Evolutionary conservation across 345 rosid species (phyloP).

Genomic region (Citrus trifoliata): DNA sequence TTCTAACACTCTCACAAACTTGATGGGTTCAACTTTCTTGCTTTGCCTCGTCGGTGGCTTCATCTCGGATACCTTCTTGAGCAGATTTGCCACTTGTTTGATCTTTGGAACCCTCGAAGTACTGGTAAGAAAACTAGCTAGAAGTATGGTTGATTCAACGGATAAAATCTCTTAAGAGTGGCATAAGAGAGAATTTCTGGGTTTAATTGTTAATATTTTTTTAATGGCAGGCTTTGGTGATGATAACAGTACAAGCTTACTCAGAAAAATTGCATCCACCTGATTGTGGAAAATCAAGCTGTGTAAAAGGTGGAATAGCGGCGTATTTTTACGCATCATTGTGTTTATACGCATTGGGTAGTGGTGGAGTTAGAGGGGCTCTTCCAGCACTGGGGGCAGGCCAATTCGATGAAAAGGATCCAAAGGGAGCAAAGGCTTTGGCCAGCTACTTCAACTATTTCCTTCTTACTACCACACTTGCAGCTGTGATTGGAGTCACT

Average conservation of each 20-base stretch:
- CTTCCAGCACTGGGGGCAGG: constrained; percentile 51
- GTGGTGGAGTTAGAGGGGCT: constrained; percentile 44
- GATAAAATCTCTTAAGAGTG: not conserved
- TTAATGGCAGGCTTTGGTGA: constrained; percentile 33
- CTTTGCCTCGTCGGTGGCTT: constrained; percentile 53
- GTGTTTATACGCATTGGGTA: constrained; percentile 36
- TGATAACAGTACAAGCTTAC: constrained; percentile 51
- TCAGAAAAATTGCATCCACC: constrained; percentile 37
- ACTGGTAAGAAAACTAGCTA: constrained; percentile 18
- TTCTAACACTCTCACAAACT: constrained; percentile 51
- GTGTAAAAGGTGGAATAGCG: constrained; percentile 36
- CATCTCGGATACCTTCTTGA: constrained; percentile 52
- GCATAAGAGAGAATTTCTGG: not conserved
- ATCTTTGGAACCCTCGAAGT: constrained; percentile 44
- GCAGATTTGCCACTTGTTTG: constrained; percentile 30
- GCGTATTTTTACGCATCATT: constrained; percentile 35
- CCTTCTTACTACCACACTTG: constrained; percentile 27
- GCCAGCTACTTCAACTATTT: constrained; percentile 48
- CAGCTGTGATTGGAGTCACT: constrained; percentile 47
- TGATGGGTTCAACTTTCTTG: constrained; percentile 53
- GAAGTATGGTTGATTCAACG: no score
- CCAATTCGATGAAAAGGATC: constrained; percentile 47
- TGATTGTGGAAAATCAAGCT: constrained; percentile 26
- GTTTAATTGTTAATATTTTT: not conserved
- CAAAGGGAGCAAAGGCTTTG: constrained; percentile 34